Evolutionary conservation across 345 rosid species (phyloP).

Genomic region (Excoecaria cochinchinensis): DNA sequence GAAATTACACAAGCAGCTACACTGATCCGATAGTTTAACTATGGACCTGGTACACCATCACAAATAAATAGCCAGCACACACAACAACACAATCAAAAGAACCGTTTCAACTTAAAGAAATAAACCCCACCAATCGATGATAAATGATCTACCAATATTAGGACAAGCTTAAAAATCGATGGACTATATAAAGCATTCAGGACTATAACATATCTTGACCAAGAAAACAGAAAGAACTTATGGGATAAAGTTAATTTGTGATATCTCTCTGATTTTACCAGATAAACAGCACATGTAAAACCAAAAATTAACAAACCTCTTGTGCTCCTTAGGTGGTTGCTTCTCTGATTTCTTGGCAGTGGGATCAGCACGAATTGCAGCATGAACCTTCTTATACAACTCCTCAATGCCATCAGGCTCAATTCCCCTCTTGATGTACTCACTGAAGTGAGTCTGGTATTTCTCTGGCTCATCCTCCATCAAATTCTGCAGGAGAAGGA

Average conservation of each 20-base stretch:
- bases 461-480: slow-evolving; percentile 77
- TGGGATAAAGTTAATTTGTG: not conserved
- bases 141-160: not conserved
- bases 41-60: not conserved
- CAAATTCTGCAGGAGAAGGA: slow-evolving; percentile 38
- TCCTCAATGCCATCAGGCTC: slow-evolving; percentile 57
- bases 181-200: not conserved
- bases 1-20: not conserved
- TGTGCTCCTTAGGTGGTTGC: slow-evolving; percentile 52
- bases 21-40: not conserved
- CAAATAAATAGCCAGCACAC: not conserved
- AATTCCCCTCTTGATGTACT: slow-evolving; percentile 54
- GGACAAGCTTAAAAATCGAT: not conserved
- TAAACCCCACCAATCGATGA: not conserved
- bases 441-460: slow-evolving; percentile 65
- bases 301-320: slow-evolving; percentile 45
- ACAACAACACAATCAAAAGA: not conserved
- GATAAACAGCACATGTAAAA: not conserved
- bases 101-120: not conserved
- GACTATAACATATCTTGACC: not conserved
- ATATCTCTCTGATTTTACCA: not conserved
- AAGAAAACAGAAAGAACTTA: not conserved
- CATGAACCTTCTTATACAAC: slow-evolving; percentile 70
- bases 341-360: slow-evolving; percentile 48
- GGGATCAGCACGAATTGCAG: slow-evolving; percentile 73